Base-by-base conservation (phyloP, 768 basidiomycete species). In the Fomitopsis serialis region DNA sequence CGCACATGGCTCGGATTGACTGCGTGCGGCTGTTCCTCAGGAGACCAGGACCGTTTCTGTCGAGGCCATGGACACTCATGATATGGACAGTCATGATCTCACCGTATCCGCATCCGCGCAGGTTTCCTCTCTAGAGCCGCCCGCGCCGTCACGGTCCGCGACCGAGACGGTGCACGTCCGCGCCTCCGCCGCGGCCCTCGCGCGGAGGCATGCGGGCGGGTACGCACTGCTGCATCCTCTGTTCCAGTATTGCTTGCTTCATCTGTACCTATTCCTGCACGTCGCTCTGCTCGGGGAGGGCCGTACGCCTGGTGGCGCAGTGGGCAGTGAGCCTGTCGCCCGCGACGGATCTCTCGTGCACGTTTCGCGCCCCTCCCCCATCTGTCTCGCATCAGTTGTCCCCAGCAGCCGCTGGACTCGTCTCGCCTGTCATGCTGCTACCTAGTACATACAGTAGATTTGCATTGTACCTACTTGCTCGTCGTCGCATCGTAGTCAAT, bases 181-280 rank as follows among this genome's bases (percentile, higher is more conserved):
- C 51, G 45, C 27, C 56, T 27, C 48, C 51, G 11, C 29, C 29
- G 40, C 29, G 43, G 42, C 58, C 10, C 46, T 59, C 13, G 54
- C 54, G n/a, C 54, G 52, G 44, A 58, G 63, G 27, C 62, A 63
- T 54, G 53, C 32, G 46, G 59, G 54, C 37, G 63, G 63, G 42
- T 62, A 52, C 48, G 59, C 59, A 35, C 52, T 65, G 51, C 47
- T 54, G 19, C 43, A 58, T 47, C 56, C 53, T 35, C 44, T 66
- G 50, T 42, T 60, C 27, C 59, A 58, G 53, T 61, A 54, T 34
- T 66, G 64, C 57, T 42, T 66, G 57, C 58, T 65, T 51, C 63
- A 63, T 55, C 47, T 66, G 52, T 65, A 57, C 53, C 42, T 63
- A 54, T 54, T 63, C 54, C 50, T 66, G 53, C 58, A 58, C 42